These are phyloP conservation scores for Trichoderma virens DNA, from an alignment of 495 filamentous ascomycete genomes.

Conservation along the genomic window DNA sequence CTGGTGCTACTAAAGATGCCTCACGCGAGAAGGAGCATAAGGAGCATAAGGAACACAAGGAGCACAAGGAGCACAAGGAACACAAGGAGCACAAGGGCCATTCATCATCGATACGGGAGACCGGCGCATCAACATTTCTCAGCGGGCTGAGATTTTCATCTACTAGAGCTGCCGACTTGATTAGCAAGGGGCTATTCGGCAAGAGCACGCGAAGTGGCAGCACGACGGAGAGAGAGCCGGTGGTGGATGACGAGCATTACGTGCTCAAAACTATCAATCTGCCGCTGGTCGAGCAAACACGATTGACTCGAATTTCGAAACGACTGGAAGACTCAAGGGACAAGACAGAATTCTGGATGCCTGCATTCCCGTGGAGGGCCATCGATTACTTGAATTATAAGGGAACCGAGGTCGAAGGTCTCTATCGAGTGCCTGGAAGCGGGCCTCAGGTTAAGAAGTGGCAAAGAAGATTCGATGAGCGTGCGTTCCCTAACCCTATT, in stretches of 20 bases:
- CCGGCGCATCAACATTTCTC: slow-evolving; percentile 57
- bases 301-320: slow-evolving; percentile 80
- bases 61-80: slow-evolving; percentile 33
- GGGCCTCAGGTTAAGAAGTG: slow-evolving; percentile 76
- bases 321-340: slow-evolving; percentile 73
- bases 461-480: slow-evolving; percentile 78
- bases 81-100: slow-evolving; percentile 16
- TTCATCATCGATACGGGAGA: slow-evolving; percentile 54
- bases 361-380: slow-evolving; percentile 80
- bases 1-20: slow-evolving; percentile 20
- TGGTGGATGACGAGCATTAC: slow-evolving; percentile 67
- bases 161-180: slow-evolving; percentile 66
- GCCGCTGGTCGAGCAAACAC: slow-evolving; percentile 74
- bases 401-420: slow-evolving; percentile 80
- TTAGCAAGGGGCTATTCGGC: slow-evolving; percentile 70
- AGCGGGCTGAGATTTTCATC: slow-evolving; percentile 64
- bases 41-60: slow-evolving; percentile 15
- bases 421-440: slow-evolving; percentile 83
- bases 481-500: slow-evolving; percentile 30
- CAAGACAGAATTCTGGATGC: slow-evolving; percentile 98
- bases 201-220: slow-evolving; percentile 67
- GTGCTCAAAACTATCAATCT: slow-evolving; percentile 69
- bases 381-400: slow-evolving; percentile 92
- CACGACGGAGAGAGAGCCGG: slow-evolving; percentile 54
- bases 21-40: slow-evolving; percentile 37